phyloP scores from a whole-genome alignment of 2,329 filamentous ascomycete species.

The Claviceps spartinae region DNA sequence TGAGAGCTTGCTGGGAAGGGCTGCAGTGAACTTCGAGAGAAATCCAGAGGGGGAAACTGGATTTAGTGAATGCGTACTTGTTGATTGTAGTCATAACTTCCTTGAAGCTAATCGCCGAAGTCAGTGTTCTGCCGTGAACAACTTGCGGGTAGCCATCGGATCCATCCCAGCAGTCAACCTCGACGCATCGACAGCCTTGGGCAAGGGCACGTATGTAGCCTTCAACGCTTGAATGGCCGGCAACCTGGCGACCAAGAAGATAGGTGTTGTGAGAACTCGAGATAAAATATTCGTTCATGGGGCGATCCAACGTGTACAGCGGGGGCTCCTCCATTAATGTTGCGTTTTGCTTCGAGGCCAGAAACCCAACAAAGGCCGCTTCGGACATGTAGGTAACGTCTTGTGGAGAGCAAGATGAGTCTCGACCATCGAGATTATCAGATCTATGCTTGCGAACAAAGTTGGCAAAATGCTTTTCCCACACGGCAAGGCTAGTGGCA shows the following conservation, averaged over 20 bases:
- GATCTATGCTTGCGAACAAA: slow-evolving; percentile 47
- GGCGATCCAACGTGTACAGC: slow-evolving; percentile 57
- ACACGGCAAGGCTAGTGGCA: slow-evolving; percentile 46
- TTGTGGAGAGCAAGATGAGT: slow-evolving; percentile 19
- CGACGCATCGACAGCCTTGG: slow-evolving; percentile 84
- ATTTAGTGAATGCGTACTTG: slow-evolving; percentile 82
- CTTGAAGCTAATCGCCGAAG: slow-evolving; percentile 74
- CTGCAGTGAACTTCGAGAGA: slow-evolving; percentile 94
- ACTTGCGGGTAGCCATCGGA: slow-evolving; percentile 77
- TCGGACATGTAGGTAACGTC: slow-evolving; percentile 53
- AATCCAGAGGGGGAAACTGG: slow-evolving; percentile 81
- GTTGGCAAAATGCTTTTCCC: slow-evolving; percentile 60
- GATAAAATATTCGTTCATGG: slow-evolving; percentile 93
- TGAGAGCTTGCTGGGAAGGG: slow-evolving; percentile 64
- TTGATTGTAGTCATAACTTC: slow-evolving; percentile 90
- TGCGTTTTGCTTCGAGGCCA: slow-evolving; percentile 62
- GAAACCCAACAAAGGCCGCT: slow-evolving; percentile 62
- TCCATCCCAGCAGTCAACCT: slow-evolving; percentile 98
- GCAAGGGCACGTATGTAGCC: slow-evolving; percentile 84
- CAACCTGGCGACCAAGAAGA: slow-evolving; percentile 78
- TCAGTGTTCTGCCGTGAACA: slow-evolving; percentile 80
- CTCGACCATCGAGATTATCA: slow-evolving; percentile 29
- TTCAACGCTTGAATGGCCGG: slow-evolving; percentile 82
- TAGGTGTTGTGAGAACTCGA: slow-evolving; percentile 99
- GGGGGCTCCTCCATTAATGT: slow-evolving; percentile 48